Evolutionary conservation across 257 asterid species (phyloP).

Genomic region (Ballota nigra): DNA sequence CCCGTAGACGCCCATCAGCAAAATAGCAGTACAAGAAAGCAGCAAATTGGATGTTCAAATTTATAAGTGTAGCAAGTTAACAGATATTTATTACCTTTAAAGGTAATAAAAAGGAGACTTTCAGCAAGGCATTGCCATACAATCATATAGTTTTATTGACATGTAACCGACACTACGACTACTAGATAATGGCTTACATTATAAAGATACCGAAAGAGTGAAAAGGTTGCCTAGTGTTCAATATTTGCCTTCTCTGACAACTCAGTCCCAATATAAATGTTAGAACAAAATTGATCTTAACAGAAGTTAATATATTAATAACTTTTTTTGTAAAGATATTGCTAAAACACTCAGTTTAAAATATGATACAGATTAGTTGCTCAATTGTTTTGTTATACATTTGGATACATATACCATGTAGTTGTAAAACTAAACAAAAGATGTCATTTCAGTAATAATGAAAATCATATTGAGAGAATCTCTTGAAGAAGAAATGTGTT

Average conservation of each 20-base stretch:
- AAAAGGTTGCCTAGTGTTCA: neutral
- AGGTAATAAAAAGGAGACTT: neutral
- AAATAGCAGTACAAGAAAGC: neutral
- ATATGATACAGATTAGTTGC: neutral
- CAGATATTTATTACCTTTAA: neutral
- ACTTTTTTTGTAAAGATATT: conserved; percentile 1
- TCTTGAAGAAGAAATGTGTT: neutral
- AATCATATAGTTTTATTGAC: neutral
- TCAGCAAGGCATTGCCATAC: neutral
- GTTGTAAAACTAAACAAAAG: neutral
- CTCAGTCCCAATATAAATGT: neutral
- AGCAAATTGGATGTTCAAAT: neutral
- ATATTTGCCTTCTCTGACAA: neutral
- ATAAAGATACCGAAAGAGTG: neutral
- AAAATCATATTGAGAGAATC: neutral
- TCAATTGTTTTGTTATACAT: neutral
- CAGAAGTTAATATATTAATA: neutral
- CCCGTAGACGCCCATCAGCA: neutral
- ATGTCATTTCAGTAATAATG: neutral
- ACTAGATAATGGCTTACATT: neutral
- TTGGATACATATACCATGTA: neutral
- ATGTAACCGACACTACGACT: neutral
- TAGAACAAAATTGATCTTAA: neutral
- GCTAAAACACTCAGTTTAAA: conserved; percentile 1
- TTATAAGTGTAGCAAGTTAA: neutral